Base-by-base conservation (phyloP, 495 filamentous ascomycete species). In the Hyaloscypha hepaticicola region DNA sequence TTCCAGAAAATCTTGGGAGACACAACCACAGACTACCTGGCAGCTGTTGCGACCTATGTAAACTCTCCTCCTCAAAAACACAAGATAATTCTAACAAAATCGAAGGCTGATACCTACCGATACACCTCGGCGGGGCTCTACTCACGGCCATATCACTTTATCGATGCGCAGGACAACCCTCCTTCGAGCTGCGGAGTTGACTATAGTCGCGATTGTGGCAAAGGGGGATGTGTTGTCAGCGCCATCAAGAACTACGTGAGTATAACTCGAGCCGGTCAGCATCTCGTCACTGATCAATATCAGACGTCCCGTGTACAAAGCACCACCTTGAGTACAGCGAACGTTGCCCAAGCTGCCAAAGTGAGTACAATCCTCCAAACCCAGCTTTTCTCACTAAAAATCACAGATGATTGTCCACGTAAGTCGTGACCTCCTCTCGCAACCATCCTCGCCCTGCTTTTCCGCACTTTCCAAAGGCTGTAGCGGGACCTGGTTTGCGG, bases 81-180 rank as follows among this genome's bases (percentile, higher is more conserved):
- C 31, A 7, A 53, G 19, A n/a, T 16, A 26, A 5, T 6, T 0
- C 45, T 51, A 19, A 61, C 41, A 25, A 5, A 25, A 5, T 14
- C 3, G 9, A 6, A 66, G 67, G 68, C 74, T 19, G 83, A 85
- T 57, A 48, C 65, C 3, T 89, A 84, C 68, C 78, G 84, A 25
- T 77, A 77, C 41, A 85, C 83, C 29, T 66, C 72, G 0, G 85
- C 76, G 5, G 86, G 85, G 11, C 72, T 63, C 28, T 88, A 80
- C 76, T 83, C 80, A 27, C 73, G 76, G 8, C 74, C 80, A 0
- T 83, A 77, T 61, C 87, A 89, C 72, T 88, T 78, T 69, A 85
- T 89, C 69, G 85, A 91, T 74, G 87, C 86, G 6, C 73, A 84
- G 52, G 88, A 91, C 66, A 74, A 76, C 52, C 88, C 88, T 38